These are phyloP conservation scores for Fomes fomentarius DNA, from an alignment of 1,284 basidiomycete species.

Conservation along the genomic window DNA sequence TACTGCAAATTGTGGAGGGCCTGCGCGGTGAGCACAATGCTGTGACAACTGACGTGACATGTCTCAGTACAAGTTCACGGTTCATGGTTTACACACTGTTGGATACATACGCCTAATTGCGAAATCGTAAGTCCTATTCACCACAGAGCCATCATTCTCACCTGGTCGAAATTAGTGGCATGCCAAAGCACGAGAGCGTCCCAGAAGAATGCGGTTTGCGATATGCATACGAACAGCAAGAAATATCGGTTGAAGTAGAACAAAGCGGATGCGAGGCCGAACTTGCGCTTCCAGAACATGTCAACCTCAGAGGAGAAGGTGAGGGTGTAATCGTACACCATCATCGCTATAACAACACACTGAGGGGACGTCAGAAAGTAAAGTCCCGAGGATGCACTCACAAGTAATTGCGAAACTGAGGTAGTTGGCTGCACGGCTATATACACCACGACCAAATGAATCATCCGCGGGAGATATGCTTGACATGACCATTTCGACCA, in stretches of 20 bases:
- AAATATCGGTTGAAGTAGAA: neutral
- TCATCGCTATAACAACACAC: too few relatives aligned
- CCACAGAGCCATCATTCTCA: neutral
- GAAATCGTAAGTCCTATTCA: too few relatives aligned
- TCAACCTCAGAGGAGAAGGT: neutral
- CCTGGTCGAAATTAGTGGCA: neutral
- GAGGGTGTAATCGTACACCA: neutral
- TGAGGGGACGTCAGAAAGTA: too few relatives aligned
- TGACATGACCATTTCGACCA: too few relatives aligned
- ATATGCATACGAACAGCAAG: neutral
- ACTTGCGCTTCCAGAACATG: neutral
- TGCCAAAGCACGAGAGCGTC: neutral
- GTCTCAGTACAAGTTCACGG: too few relatives aligned
- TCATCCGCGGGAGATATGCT: too few relatives aligned
- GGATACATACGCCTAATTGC: neutral
- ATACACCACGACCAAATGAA: too few relatives aligned
- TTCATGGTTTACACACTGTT: neutral
- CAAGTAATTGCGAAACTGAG: too few relatives aligned
- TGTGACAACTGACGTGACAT: too few relatives aligned
- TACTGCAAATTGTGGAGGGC: neutral
- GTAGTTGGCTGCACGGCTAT: too few relatives aligned
- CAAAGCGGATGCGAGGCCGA: neutral
- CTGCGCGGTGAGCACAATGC: neutral
- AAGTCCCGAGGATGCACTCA: too few relatives aligned
- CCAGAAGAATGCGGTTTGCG: neutral